A percentile compares a stretch with the other conserved stretches of the same genome.
These are phyloP conservation scores for Sarcodon aspratus DNA, from an alignment of 768 basidiomycete species.

Conservation along the genomic window DNA sequence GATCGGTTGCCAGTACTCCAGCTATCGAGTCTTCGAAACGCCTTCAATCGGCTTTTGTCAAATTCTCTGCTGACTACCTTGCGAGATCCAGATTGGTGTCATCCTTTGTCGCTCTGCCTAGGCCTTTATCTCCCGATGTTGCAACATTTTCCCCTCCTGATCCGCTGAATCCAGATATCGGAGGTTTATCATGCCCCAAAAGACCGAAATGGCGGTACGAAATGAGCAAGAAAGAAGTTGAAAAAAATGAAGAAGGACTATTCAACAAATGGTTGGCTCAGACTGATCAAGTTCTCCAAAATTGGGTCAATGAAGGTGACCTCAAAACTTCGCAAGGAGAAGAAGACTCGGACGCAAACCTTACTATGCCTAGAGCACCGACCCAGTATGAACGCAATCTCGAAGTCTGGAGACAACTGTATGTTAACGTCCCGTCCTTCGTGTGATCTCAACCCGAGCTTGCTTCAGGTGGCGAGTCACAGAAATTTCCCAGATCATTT, in stretches of 20 bases:
- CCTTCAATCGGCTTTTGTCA: slow-evolving; percentile 64
- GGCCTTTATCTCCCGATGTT: slow-evolving; percentile 39
- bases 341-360: slow-evolving; percentile 1
- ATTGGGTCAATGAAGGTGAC: slow-evolving; percentile 25
- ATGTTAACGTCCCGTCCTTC: slow-evolving; percentile 17
- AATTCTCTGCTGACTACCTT: slow-evolving; percentile 46
- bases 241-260: slow-evolving; percentile 78
- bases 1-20: slow-evolving; percentile 6
- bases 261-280: slow-evolving; percentile 71
- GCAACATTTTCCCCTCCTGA: slow-evolving; percentile 23
- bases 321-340: slow-evolving; percentile 3
- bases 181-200: slow-evolving; percentile 35
- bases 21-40: slow-evolving; percentile 32
- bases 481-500: slow-evolving; percentile 82
- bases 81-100: slow-evolving; percentile 49
- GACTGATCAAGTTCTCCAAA: slow-evolving; percentile 44
- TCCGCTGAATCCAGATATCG: slow-evolving; percentile 7
- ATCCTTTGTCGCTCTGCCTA: slow-evolving; percentile 33
- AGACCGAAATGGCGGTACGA: slow-evolving; percentile 84
- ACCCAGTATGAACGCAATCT: slow-evolving; percentile 84
- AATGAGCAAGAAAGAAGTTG: slow-evolving; percentile 82
- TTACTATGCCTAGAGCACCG: slow-evolving; percentile 45
- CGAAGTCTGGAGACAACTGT: slow-evolving; percentile 93
- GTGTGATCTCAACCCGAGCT: not conserved
- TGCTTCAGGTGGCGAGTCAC: slow-evolving; percentile 77